Evolutionary conservation across 1,139 yeast species (phyloP).

Genomic region (Geotrichum macrosporum): DNA sequence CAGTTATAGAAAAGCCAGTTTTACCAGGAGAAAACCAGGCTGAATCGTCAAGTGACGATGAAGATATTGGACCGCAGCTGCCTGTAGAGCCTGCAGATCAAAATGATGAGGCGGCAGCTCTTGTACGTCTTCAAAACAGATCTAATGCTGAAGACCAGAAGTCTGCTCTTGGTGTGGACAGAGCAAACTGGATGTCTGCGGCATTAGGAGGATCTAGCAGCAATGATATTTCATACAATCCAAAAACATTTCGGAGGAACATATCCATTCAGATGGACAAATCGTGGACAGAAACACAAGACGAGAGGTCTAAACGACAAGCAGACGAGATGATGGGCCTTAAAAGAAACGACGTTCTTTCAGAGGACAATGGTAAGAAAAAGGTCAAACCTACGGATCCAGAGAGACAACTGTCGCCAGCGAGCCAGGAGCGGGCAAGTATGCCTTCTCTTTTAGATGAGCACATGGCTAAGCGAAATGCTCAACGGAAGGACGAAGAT

Average conservation of each 20-base stretch:
- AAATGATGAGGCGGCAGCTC: slow-evolving; percentile 18
- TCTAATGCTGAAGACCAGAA: not conserved
- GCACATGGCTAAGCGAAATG: slow-evolving; percentile 19
- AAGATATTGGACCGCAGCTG: slow-evolving; percentile 20
- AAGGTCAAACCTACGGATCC: not conserved
- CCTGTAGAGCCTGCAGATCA: slow-evolving; percentile 5
- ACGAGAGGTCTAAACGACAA: slow-evolving; percentile 19
- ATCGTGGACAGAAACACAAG: slow-evolving; percentile 18
- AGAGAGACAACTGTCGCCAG: not conserved
- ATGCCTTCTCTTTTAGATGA: slow-evolving; percentile 20
- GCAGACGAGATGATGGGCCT: slow-evolving; percentile 24
- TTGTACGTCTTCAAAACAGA: slow-evolving; percentile 15
- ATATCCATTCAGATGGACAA: slow-evolving; percentile 10
- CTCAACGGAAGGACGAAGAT: slow-evolving; percentile 12
- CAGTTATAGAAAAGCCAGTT: not conserved
- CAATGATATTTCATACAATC: slow-evolving; percentile 17
- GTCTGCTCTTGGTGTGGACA: slow-evolving; percentile 12
- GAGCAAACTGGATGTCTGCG: slow-evolving; percentile 21
- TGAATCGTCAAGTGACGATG: slow-evolving; percentile 12
- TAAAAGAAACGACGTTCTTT: not conserved
- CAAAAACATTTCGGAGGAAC: slow-evolving; percentile 22
- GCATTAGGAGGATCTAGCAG: slow-evolving; percentile 18
- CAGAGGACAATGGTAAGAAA: not conserved
- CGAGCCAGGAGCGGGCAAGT: not conserved
- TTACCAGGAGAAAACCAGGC: not conserved